Evolutionary conservation across 148 eudicot genomes (phyloP).

Genomic region (Rhododendron simsii): DNA sequence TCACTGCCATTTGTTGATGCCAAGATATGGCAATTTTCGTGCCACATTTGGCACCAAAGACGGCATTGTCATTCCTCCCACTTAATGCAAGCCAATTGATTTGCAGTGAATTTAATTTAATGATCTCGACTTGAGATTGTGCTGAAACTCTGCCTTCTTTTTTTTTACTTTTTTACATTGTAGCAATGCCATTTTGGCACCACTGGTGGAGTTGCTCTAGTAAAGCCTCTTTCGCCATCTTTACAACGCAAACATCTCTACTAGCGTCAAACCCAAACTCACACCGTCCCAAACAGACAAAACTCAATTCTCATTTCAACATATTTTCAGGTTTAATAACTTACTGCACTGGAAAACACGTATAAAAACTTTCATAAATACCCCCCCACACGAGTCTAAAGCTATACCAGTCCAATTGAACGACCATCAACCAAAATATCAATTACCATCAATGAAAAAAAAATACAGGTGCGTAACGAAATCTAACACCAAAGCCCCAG

Average conservation of each 20-base stretch:
- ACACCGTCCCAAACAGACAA: neutral
- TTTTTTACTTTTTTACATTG: too few species aligned
- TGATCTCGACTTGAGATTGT: neutral
- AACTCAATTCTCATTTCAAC: neutral
- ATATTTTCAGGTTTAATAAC: neutral
- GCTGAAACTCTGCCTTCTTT: neutral
- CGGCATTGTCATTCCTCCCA: neutral
- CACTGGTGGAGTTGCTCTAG: neutral
- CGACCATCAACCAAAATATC: neutral
- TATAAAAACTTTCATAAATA: neutral
- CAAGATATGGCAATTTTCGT: neutral
- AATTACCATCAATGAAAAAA: neutral
- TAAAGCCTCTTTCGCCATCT: neutral
- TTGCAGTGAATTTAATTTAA: neutral
- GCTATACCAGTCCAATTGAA: neutral
- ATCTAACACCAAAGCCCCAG: neutral
- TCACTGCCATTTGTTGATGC: neutral
- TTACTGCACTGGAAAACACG: neutral
- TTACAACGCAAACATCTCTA: neutral
- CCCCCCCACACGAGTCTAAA: neutral
- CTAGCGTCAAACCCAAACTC: neutral
- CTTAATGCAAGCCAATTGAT: neutral
- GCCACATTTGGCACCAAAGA: neutral
- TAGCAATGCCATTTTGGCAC: neutral
- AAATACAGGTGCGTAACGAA: neutral